Base-by-base conservation (phyloP, 169 alveolate species). In the Babesia sp. region DNA sequence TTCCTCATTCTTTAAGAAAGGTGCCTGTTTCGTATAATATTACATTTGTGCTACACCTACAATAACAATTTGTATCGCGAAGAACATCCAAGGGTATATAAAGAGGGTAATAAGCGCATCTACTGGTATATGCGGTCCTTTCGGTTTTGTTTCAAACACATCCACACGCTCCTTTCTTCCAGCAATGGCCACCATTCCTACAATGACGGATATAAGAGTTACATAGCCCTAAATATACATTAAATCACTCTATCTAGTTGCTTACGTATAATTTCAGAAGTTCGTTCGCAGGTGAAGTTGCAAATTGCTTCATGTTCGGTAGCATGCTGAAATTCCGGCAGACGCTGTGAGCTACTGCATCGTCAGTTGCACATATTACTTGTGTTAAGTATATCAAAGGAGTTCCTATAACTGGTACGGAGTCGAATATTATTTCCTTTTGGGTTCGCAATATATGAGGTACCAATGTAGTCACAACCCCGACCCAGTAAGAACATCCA, bases 361-460 rank as follows among this genome's bases (percentile, higher is more conserved):
- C 33, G 14, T 28, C 56, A 34, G 29, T 12, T 36, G 83, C 51
- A 57, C 87, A 79, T 54, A 79, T 68, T 12, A 46, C 39, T 34
- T 79, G 81, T 26, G 77, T 48, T 20, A 79, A 77, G 14, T 66
- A 33, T 16, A 71, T 18, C 18, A 79, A n/a, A 6, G 53, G 58
- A 8, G 37, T 53, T 26, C 82, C 83, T 2, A 45, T 56, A 20
- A 70, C 50, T 41, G 87, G 84, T 11, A 71, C 37, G 22, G 45
- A 12, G 26, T 79, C 82, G 24, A 79, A 79, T 5, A 66, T 41
- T 33, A 79, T 51, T 0, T 39, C 72, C 11, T 24, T 53, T n/a
- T 61, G 51, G 34, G 22, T 55, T 29, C 37, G 39, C 28, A 71
- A 22, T 18, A 79, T 48, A 5, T 11, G 9, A 37, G 73, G 87